These are phyloP conservation scores for Ceratobasidium sp. DNA, from an alignment of 1,284 basidiomycete genomes.

Conservation along the genomic window DNA sequence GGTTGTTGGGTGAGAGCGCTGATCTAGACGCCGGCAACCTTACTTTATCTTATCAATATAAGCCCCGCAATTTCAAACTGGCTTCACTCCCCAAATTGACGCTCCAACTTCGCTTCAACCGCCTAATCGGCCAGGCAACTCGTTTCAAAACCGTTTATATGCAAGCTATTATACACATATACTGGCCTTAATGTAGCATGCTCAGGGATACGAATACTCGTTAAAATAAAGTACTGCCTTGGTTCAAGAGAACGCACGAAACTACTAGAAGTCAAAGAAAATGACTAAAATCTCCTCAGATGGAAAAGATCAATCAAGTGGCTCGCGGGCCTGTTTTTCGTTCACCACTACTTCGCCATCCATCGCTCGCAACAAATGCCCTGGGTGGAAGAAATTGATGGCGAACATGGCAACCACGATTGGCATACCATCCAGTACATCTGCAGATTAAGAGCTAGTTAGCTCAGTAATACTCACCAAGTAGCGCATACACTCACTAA, in stretches of 20 bases:
- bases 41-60: slow-evolving; percentile 8
- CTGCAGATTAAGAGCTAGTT: slow-evolving; percentile 17
- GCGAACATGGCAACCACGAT: slow-evolving; percentile 50
- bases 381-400: slow-evolving; percentile 49
- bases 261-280: neutral
- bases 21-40: neutral
- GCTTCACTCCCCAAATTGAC: neutral
- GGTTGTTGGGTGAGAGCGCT: slow-evolving; percentile 3
- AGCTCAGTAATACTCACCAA: neutral
- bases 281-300: neutral
- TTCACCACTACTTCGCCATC: neutral
- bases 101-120: no score
- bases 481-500: slow-evolving; percentile 49
- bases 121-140: no score
- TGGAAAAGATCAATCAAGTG: neutral
- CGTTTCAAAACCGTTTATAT: no score
- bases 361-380: neutral
- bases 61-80: neutral
- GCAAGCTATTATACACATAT: no score
- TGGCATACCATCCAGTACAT: slow-evolving; percentile 50
- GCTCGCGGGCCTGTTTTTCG: slow-evolving; percentile 3
- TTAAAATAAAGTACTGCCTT: neutral
- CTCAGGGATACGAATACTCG: no score
- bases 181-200: no score
- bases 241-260: neutral